phyloP scores from a whole-genome alignment of 768 basidiomycete genomes.

The Leucocoprinus birnbaumii region DNA sequence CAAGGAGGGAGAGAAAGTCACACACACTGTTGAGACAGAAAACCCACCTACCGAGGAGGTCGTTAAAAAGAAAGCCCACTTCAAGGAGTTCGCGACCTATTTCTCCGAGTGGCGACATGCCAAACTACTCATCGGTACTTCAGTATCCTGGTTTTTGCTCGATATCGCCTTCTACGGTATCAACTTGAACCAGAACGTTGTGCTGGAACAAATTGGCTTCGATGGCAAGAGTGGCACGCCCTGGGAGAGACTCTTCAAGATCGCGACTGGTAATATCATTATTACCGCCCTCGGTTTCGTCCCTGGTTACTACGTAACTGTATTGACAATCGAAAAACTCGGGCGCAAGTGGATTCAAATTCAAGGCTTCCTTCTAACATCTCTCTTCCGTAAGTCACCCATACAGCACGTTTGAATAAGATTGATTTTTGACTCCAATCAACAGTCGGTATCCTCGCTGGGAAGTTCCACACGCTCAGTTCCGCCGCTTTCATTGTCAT shows the following conservation, averaged over 20 bases:
- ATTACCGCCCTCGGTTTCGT: conserved; percentile 76
- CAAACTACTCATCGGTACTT: conserved; percentile 67
- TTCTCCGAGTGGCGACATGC: conserved; percentile 72
- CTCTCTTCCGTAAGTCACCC: conserved; percentile 58
- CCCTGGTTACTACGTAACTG: conserved; percentile 55
- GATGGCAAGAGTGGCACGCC: conserved; percentile 53
- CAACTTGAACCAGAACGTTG: conserved; percentile 69
- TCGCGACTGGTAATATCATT: conserved; percentile 67
- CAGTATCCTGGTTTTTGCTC: conserved; percentile 70
- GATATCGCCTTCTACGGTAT: conserved; percentile 83
- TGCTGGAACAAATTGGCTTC: conserved; percentile 72
- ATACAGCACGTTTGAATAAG: too few species aligned
- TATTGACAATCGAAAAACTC: conserved; percentile 68
- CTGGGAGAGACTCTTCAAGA: conserved; percentile 66
- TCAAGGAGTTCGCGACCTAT: conserved; percentile 59
- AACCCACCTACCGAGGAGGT: conserved; percentile 19
- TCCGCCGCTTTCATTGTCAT: conserved; percentile 64
- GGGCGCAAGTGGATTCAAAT: conserved; percentile 77
- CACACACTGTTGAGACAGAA: not conserved
- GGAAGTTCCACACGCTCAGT: conserved; percentile 53
- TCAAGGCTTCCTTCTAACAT: conserved; percentile 70
- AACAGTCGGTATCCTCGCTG: conserved; percentile 67
- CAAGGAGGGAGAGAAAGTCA: not conserved
- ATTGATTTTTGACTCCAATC: not conserved
- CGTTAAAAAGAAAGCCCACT: conserved; percentile 46